Evolutionary conservation across 257 asterid species (phyloP), one percentile per base, ranked within the genome.

Genomic region (Echium plantagineum): DNA sequence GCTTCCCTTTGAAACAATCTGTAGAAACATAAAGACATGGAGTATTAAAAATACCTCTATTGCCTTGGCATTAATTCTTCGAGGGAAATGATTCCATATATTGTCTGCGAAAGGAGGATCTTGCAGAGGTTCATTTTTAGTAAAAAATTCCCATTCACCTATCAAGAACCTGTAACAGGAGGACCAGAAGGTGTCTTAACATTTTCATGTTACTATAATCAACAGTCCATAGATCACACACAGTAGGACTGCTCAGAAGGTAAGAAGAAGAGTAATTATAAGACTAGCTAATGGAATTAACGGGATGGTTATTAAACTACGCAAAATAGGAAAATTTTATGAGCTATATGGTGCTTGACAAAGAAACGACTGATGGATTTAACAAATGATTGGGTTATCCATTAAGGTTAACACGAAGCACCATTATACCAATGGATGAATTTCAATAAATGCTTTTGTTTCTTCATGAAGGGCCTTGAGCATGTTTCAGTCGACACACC

Each of bases 71-170:
- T 57, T 63, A 21, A 93, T 80, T 71, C 75, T 81, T n/a, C 72
- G 71, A 56, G 90, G 77, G 68, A 86, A 84, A 49, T 63, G 73
- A 55, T 72, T 73, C 99, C 96, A 89, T 71, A 84, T 63, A 67
- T 66, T 71, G 22, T 77, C 78, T 62, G 84, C 63, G 8, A 89
- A 62, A 35, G 83, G 90, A 57, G 61, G 76, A 71, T 71, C 71
- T 59, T 76, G 67, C 17, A 71, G 71, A 69, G 22, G 74, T 38
- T 73, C 70, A 66, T 53, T 79, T 73, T 71, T 61, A 46, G 63
- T 80, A 56, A 84, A 71, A 63, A 74, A 68, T 56, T 72, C 77
- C 97, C 97, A 81, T 71, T 93, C 99, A 75, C 78, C 96, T 57
- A 75, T 63, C 65, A 93, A 74, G 76, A 89, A 89, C 70, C 99